Percentiles rank a stretch among this genome's conserved stretches.
These are phyloP conservation scores for Hymenoscyphus fraxineus DNA, from an alignment of 2,329 filamentous ascomycete genomes.

Conservation along the genomic window DNA sequence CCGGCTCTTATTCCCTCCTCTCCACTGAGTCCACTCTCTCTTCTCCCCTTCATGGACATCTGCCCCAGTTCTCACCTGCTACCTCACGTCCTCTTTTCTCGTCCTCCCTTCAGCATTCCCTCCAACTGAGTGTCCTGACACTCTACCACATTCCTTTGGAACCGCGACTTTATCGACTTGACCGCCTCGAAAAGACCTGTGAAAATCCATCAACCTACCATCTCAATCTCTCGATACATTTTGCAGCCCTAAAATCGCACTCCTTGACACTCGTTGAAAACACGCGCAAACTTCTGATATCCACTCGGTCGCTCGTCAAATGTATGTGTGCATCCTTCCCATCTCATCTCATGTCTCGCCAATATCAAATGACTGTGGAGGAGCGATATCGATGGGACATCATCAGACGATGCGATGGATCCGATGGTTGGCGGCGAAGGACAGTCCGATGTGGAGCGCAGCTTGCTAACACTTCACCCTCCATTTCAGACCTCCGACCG, in stretches of 20 bases:
- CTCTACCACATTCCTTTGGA: constrained; percentile 39
- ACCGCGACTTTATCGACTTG: constrained; percentile 27
- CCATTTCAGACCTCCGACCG: constrained; percentile 16
- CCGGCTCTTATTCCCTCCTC: constrained; percentile 4
- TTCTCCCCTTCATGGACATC: constrained; percentile 14
- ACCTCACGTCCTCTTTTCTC: constrained; percentile 16
- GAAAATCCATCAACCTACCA: constrained; percentile 10
- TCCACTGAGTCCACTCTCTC: not conserved
- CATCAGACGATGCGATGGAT: not conserved
- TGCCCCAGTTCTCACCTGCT: constrained; percentile 18
- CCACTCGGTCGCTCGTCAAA: constrained; percentile 20
- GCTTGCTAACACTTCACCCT: not conserved
- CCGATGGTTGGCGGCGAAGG: not conserved
- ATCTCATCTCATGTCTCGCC: not conserved
- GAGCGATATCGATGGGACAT: not conserved
- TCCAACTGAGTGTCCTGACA: constrained; percentile 34
- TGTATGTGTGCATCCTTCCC: constrained; percentile 16
- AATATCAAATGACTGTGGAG: too few species aligned
- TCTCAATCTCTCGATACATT: constrained; percentile 12
- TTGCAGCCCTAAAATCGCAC: constrained; percentile 10
- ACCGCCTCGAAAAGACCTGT: constrained; percentile 11
- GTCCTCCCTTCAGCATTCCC: constrained; percentile 28
- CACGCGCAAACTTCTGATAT: constrained; percentile 9
- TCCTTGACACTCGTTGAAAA: constrained; percentile 13
- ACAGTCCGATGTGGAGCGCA: not conserved